Conservation (phyloP, 495 filamentous ascomycete genomes). For the Lentithecium fluviatile region DNA sequence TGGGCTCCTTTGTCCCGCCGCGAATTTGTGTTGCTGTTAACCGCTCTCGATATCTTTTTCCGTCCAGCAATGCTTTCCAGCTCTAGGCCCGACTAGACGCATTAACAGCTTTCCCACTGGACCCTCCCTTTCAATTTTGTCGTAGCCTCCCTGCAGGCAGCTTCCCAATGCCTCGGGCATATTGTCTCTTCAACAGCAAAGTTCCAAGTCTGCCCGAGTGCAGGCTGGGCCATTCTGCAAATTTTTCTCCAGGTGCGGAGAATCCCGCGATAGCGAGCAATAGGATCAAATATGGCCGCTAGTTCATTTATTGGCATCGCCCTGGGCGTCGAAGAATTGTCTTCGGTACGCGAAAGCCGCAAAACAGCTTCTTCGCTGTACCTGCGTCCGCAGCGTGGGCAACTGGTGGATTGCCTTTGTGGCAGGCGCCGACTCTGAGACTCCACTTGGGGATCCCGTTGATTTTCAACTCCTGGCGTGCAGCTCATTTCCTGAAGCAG, state of each 20-base stretch:
- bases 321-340: neutral
- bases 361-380: slow-evolving; percentile 8
- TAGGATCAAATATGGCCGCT: neutral
- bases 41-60: too few relatives aligned
- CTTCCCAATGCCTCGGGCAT: slow-evolving; percentile 23
- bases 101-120: slow-evolving; percentile 26
- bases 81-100: neutral
- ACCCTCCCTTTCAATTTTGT: slow-evolving; percentile 9
- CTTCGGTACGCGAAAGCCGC: slow-evolving; percentile 6
- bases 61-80: too few relatives aligned
- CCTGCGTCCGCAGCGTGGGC: slow-evolving; percentile 29
- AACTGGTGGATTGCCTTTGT: neutral
- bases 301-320: neutral
- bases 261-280: neutral
- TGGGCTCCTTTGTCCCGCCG: slow-evolving; percentile 13
- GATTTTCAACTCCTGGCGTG: slow-evolving; percentile 17
- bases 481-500: slow-evolving; percentile 19
- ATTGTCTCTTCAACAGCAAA: slow-evolving; percentile 6
- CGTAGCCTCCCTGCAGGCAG: too few relatives aligned
- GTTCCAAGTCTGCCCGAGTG: neutral
- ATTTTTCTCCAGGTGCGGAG: neutral
- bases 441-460: slow-evolving; percentile 26
- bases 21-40: slow-evolving; percentile 5
- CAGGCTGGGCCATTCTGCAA: slow-evolving; percentile 9
- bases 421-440: slow-evolving; percentile 23